Base-by-base conservation (phyloP, 768 basidiomycete genomes). In the Boletus vermiculosoides region DNA sequence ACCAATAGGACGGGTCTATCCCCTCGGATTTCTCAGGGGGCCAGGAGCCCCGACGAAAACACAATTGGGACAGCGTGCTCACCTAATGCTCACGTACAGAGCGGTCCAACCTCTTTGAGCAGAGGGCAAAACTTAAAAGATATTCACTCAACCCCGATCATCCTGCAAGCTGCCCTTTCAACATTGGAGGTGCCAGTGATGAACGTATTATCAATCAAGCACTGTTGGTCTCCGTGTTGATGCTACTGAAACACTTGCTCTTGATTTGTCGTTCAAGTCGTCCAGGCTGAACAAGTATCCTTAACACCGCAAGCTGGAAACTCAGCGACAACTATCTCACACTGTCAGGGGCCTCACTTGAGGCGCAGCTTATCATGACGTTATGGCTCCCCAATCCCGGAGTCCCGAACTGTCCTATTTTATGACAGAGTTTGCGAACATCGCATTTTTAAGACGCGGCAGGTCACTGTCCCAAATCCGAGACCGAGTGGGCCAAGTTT, bases 11-110 rank as follows among this genome's bases (percentile, higher is more conserved):
- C 44, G 37, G 20, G 20, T 18, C n/a, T 54, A 66, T 61, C 50
- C 50, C 65, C 63, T 65, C 66, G 63, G 57, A 40, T 45, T 67
- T 67, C 65, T 50, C 66, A 67, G 47, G 52, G 23, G 10, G 6
- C n/a, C 37, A 37, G 28, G 16, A 16, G 1, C 40, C 41, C 41
- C 34, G 22, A 46, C 16, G 20, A 45, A 41, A 39, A 40, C 49
- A 16, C 23, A 20, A 30, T 9, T 34, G 34, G 30, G 41, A 42
- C 36, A n/a, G 34, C 36, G 36, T 40, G 23, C 34, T 59, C 22
- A 36, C 22, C 28, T 40, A 25, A 47, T 50, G 33, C 25, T 31
- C 47, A 61, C 59, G 48, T 60, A 51, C 34, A 13, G 22, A 20
- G 12, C 16, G 22, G n/a, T n/a, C n/a, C n/a, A n/a, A 44, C 16